Base-by-base conservation (phyloP, 208 protist genomes). In the Naegleria fowleri region DNA sequence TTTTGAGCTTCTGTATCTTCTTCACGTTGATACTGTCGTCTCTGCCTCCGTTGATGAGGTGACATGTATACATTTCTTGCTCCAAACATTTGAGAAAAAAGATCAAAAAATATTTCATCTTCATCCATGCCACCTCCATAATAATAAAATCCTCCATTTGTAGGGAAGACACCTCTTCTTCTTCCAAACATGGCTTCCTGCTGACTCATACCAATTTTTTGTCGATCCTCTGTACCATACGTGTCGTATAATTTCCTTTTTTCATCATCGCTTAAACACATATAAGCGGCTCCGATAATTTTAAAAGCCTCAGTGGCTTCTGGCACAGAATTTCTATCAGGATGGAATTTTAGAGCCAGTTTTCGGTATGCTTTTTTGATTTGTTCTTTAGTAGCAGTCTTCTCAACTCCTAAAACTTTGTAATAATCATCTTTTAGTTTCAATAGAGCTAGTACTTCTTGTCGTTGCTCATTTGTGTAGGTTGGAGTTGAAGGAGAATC, bases 281-380 rank as follows among this genome's bases (percentile, higher is more conserved):
- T 86, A 92, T 97, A 93, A 7, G 96, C 96, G 15, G 93, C 94
- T 52, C 95, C 94, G 13, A 98, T 93, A 41, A 97, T 76, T 94
- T 97, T 97, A 92, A 98, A 98, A 16, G 96, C 97, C 83, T 98
- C 97, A 22, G 91, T 93, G 22, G 97, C 94, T 84, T 94, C 91
- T 25, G 93, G 88, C 87, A 96, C 92, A 86, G 95, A 96, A 92
- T 97, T 97, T 92, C 97, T 97, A 92, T 98, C 97, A 7, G 97
- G 97, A 91, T 98, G 97, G 83, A 96, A 97, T 91, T 93, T 96
- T 38, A 97, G 91, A 58, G 85, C 85, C 38, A 97, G 91, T n/a
- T 95, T 92, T 40, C 93, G 94, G 91, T 97, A 98, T 16, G 95
- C 90, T 36, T 95, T 94, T 11, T 94, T 95, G 55, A 98, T 96